These are phyloP conservation scores for Suhomyces taliae DNA, from an alignment of 1,139 yeast genomes.

Conservation along the genomic window DNA sequence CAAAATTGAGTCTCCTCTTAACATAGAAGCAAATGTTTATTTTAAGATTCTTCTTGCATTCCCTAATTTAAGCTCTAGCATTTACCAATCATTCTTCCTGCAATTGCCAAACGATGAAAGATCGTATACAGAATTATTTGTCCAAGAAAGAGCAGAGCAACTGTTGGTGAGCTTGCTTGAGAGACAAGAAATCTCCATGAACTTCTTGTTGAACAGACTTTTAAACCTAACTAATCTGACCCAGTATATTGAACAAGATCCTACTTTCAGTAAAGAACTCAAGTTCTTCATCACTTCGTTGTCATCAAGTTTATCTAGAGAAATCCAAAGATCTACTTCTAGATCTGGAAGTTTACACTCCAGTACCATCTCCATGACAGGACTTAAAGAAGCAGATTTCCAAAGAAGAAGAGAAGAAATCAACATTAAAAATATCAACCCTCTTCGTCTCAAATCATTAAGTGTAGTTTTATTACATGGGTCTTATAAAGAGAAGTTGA, in stretches of 20 bases:
- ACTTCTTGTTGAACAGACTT: constrained; percentile 31
- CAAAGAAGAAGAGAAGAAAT: constrained; percentile 11
- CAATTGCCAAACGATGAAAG: constrained; percentile 4
- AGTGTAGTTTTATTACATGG: constrained; percentile 32
- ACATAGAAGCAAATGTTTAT: constrained; percentile 25
- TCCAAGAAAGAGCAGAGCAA: constrained; percentile 9
- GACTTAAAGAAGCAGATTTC: constrained; percentile 14
- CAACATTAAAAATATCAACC: constrained; percentile 8
- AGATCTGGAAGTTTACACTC: constrained; percentile 26
- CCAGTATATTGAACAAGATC: constrained; percentile 21
- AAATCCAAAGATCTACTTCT: constrained; percentile 28
- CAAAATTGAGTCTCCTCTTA: constrained; percentile 11
- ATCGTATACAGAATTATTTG: constrained; percentile 5
- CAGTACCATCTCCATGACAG: constrained; percentile 20
- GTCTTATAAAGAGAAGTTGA: constrained; percentile 35
- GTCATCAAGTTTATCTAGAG: constrained; percentile 24
- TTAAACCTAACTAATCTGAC: constrained; percentile 22
- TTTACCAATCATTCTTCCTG: constrained; percentile 13
- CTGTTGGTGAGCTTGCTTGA: constrained; percentile 17
- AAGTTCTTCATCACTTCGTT: constrained; percentile 23
- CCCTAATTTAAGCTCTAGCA: constrained; percentile 24
- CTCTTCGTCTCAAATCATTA: constrained; percentile 20
- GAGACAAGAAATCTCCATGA: constrained; percentile 37
- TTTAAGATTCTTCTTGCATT: constrained; percentile 26
- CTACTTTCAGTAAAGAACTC: constrained; percentile 22